Evolutionary conservation across 768 basidiomycete species (phyloP).

Genomic region (Naematelia aurantialba): DNA sequence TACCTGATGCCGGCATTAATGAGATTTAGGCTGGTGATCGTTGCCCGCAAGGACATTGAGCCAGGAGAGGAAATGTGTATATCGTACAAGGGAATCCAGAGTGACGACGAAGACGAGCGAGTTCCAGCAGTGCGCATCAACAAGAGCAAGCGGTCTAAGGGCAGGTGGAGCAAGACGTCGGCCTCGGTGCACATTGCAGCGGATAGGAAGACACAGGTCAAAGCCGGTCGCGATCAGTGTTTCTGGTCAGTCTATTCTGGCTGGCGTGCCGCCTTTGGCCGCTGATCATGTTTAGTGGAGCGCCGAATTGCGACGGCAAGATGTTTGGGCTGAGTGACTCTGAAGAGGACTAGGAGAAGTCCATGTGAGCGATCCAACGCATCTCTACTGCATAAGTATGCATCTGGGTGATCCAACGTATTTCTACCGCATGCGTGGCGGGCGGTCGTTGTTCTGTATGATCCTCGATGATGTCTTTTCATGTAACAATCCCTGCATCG

Average conservation of each 20-base stretch:
- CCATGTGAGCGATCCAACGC: too few relatives aligned
- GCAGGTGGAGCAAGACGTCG: background rate
- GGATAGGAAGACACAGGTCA: background rate
- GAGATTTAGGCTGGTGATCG: constrained; percentile 38
- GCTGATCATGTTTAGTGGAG: constrained; percentile 10
- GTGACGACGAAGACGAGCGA: background rate
- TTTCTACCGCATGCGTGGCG: too few relatives aligned
- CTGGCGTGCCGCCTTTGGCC: background rate
- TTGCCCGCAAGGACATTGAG: constrained; percentile 35
- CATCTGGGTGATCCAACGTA: too few relatives aligned
- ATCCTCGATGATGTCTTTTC: too few relatives aligned
- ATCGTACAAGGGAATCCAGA: constrained; percentile 44
- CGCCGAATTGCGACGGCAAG: constrained; percentile 32
- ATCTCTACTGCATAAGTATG: too few relatives aligned
- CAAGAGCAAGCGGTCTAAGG: background rate
- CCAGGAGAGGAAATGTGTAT: constrained; percentile 45
- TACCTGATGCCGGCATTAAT: constrained; percentile 1
- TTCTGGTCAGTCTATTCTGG: constrained; percentile 7
- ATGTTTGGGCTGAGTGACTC: constrained; percentile 21
- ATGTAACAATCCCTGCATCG: too few relatives aligned
- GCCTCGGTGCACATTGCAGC: background rate
- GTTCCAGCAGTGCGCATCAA: background rate
- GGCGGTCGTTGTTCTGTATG: too few relatives aligned
- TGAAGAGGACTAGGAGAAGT: background rate
- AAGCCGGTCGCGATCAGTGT: background rate